Evolutionary conservation across 805 yeast species (phyloP).

Genomic region (Ogataea wickerhamii): DNA sequence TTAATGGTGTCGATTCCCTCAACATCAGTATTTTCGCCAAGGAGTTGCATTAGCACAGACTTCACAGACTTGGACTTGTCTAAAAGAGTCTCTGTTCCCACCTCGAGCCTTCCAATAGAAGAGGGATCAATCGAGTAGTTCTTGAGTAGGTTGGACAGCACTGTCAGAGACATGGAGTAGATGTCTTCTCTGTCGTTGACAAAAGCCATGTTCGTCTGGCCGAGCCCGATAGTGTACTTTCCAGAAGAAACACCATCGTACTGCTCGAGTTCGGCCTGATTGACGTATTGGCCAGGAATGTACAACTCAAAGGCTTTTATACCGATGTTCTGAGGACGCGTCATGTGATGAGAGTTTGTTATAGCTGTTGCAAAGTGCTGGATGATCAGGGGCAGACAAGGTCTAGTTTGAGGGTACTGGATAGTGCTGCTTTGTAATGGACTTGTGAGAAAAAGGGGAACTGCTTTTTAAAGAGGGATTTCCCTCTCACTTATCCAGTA

Average conservation of each 20-base stretch:
- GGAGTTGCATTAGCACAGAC: conserved; percentile 90
- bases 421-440: too few relatives aligned
- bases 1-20: conserved; percentile 96
- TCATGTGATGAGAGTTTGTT: too few relatives aligned
- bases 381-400: too few relatives aligned
- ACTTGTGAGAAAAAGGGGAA: too few relatives aligned
- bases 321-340: conserved; percentile 81
- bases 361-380: too few relatives aligned
- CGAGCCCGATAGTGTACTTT: conserved; percentile 96
- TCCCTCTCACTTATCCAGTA: too few relatives aligned
- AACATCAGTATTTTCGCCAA: conserved; percentile 82
- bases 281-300: conserved; percentile 79
- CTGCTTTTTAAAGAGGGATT: too few relatives aligned
- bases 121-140: conserved; percentile 80
- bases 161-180: conserved; percentile 93
- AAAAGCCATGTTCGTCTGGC: conserved; percentile 97
- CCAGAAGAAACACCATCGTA: conserved; percentile 87
- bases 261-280: conserved; percentile 82
- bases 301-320: conserved; percentile 94
- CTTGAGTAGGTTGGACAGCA: conserved; percentile 65
- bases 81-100: conserved; percentile 94
- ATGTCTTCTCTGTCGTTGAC: conserved; percentile 97
- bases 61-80: conserved; percentile 97
- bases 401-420: too few relatives aligned
- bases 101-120: conserved; percentile 90